Evolutionary conservation across 148 eudicot species (phyloP).

Genomic region (Amaranthus palmeri): DNA sequence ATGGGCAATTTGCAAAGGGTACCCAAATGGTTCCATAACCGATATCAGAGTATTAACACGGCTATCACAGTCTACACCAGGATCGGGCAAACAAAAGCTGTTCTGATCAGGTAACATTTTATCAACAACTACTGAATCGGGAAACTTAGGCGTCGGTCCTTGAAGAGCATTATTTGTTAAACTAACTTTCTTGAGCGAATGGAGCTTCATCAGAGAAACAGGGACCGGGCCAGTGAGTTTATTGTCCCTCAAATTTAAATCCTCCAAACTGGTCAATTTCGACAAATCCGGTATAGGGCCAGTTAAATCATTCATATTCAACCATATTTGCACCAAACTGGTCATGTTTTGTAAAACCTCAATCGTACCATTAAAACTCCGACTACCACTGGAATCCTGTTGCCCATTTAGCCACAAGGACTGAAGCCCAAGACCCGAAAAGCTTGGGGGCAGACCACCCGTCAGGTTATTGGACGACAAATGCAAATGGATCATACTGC

Average conservation of each 20-base stretch:
- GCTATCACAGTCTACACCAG: conserved; percentile 55
- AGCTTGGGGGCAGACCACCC: conserved; percentile 53
- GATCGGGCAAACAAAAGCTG: conserved; percentile 54
- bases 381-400: conserved; percentile 22
- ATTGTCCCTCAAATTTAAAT: conserved; percentile 69
- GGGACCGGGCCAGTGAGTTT: conserved; percentile 70
- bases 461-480: conserved; percentile 48
- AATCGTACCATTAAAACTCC: conserved; percentile 51
- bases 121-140: conserved; percentile 35
- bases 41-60: conserved; percentile 48
- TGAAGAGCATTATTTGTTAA: conserved; percentile 67
- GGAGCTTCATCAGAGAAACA: conserved; percentile 33
- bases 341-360: conserved; percentile 69
- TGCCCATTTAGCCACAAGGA: conserved; percentile 79
- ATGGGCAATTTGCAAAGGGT: conserved; percentile 51
- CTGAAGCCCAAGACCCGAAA: conserved; percentile 51
- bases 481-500: conserved; percentile 41
- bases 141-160: conserved; percentile 62
- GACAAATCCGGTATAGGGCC: conserved; percentile 87
- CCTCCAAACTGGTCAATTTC: conserved; percentile 29
- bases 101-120: conserved; percentile 26
- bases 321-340: conserved; percentile 53
- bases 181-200: conserved; percentile 39
- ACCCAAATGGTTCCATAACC: conserved; percentile 49
- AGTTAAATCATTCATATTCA: conserved; percentile 53